phyloP scores from a whole-genome alignment of 2,329 filamentous ascomycete genomes.

The Cercospora sesami region DNA sequence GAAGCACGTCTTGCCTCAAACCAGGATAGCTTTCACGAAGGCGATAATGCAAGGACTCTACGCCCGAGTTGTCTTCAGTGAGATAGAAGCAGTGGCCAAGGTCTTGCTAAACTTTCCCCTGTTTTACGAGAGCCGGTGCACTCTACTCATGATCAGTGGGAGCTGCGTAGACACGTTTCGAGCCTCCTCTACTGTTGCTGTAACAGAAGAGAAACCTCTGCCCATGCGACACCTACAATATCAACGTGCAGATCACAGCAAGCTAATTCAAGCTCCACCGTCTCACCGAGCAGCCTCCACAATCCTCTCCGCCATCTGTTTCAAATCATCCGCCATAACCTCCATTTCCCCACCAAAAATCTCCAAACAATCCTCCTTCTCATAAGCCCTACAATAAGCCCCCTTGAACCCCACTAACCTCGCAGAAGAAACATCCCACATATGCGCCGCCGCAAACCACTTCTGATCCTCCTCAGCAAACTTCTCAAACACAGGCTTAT shows the following conservation, averaged over 20 bases:
- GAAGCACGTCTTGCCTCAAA: neutral
- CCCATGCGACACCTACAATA: neutral
- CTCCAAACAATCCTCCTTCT: conserved; percentile 53
- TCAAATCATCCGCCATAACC: conserved; percentile 50
- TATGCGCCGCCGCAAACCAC: conserved; percentile 62
- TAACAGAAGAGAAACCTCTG: neutral
- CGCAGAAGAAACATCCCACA: conserved; percentile 54
- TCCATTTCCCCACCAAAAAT: conserved; percentile 55
- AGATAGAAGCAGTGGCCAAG: neutral
- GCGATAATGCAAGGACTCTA: neutral
- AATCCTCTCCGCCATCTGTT: conserved; percentile 49
- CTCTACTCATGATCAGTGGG: neutral
- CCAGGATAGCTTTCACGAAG: neutral
- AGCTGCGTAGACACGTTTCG: neutral
- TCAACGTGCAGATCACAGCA: neutral
- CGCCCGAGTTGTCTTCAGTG: neutral
- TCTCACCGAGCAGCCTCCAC: conserved; percentile 16
- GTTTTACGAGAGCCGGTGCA: neutral
- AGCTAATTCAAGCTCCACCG: neutral
- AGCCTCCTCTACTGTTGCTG: neutral
- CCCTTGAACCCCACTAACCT: conserved; percentile 47
- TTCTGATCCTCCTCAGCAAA: conserved; percentile 43
- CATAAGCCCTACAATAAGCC: conserved; percentile 56
- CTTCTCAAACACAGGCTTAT: conserved; percentile 47
- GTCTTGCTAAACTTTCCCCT: too few species aligned